These are phyloP conservation scores for Gamarada debralockiae DNA, from an alignment of 495 filamentous ascomycete genomes.

Conservation along the genomic window DNA sequence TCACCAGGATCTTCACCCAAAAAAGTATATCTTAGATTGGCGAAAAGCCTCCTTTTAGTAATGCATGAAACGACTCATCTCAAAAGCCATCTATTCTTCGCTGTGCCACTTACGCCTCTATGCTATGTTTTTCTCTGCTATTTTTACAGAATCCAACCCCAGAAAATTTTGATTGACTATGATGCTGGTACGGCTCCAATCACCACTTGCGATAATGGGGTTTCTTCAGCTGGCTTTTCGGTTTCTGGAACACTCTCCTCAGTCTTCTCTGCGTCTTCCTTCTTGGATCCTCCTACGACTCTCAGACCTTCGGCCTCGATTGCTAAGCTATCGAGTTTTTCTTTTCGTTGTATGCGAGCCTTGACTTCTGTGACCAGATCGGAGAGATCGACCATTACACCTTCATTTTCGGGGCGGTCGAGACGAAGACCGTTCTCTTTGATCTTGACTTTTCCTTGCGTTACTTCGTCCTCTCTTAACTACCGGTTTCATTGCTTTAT, in stretches of 20 bases:
- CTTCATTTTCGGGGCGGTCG: slow-evolving; percentile 83
- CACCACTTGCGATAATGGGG: slow-evolving; percentile 7
- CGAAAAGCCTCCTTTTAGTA: too few species aligned
- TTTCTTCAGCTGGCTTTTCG: slow-evolving; percentile 12
- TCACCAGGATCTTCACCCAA: too few species aligned
- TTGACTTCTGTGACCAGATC: slow-evolving; percentile 61
- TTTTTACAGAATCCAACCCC: neutral
- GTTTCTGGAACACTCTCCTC: neutral
- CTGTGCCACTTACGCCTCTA: slow-evolving; percentile 4
- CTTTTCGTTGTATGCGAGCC: slow-evolving; percentile 32
- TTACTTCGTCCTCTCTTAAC: slow-evolving; percentile 79
- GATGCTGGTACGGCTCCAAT: slow-evolving; percentile 12
- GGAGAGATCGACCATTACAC: slow-evolving; percentile 60
- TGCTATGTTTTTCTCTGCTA: neutral
- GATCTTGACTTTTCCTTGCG: slow-evolving; percentile 69
- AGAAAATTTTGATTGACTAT: slow-evolving; percentile 8
- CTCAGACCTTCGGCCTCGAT: slow-evolving; percentile 33
- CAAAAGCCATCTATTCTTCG: neutral
- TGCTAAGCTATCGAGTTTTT: slow-evolving; percentile 33
- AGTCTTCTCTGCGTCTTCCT: slow-evolving; percentile 17
- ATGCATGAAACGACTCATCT: too few species aligned
- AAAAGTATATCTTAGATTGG: too few species aligned
- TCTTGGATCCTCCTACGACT: slow-evolving; percentile 21
- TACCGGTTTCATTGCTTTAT: too few species aligned
- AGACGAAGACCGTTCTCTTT: slow-evolving; percentile 80